phyloP scores from a whole-genome alignment of 345 rosid species.

The Noccaea caerulescens region DNA sequence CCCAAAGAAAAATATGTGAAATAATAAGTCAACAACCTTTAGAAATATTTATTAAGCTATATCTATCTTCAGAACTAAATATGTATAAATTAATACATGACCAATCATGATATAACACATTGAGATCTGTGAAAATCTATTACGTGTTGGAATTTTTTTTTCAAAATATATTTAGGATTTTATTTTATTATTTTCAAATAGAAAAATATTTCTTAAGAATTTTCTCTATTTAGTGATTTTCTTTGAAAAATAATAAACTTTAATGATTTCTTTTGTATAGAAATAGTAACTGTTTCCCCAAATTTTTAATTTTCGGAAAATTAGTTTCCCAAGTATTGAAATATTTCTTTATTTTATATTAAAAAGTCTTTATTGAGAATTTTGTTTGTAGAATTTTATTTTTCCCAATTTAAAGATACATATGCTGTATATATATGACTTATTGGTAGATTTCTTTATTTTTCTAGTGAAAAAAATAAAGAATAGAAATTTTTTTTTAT shows the following conservation, averaged over 20 bases:
- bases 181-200: neutral
- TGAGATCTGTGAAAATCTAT: neutral
- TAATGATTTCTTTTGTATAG: no score
- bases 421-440: neutral
- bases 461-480: no score
- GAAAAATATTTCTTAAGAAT: no score
- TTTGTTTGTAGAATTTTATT: neutral
- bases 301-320: no score
- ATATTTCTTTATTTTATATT: neutral
- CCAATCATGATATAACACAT: conserved; percentile 13
- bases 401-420: neutral
- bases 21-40: conserved; percentile 1
- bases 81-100: neutral
- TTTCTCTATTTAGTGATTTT: no score
- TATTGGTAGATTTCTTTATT: conserved; percentile 5
- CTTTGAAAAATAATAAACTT: no score
- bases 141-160: no score
- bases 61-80: neutral
- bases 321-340: no score
- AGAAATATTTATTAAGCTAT: conserved; percentile 3
- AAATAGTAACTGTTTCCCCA: no score
- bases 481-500: no score
- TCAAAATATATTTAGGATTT: neutral
- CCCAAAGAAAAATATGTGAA: conserved; percentile 5
- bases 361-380: neutral